These are phyloP conservation scores for Cordyceps fumosorosea DNA, from an alignment of 2,329 filamentous ascomycete genomes.

Conservation along the genomic window DNA sequence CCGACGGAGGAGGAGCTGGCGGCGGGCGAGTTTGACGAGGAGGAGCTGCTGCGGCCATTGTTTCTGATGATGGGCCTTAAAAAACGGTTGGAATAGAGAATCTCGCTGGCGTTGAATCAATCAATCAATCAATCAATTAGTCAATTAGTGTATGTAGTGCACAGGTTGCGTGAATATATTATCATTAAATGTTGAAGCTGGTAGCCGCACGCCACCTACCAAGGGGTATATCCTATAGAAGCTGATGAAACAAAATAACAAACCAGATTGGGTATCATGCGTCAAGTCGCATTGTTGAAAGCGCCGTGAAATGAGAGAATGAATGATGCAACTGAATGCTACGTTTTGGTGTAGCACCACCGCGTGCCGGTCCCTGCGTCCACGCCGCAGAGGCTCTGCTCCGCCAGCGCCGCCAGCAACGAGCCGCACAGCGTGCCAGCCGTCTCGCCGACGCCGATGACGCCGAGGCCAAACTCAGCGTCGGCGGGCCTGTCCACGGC, in stretches of 20 bases:
- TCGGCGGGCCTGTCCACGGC: constrained; percentile 15
- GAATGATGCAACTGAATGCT: not conserved
- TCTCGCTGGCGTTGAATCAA: too few species aligned
- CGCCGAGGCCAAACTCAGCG: constrained; percentile 24
- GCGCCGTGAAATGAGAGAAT: not conserved
- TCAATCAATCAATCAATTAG: too few species aligned
- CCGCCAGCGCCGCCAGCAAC: constrained; percentile 21
- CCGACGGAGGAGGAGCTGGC: constrained; percentile 24
- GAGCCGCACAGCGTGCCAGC: constrained; percentile 22
- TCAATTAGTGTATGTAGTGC: too few species aligned
- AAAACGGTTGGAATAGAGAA: constrained; percentile 1
- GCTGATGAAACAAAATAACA: not conserved
- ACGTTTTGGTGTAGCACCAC: constrained; percentile 21
- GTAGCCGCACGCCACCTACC: not conserved
- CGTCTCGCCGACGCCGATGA: constrained; percentile 24
- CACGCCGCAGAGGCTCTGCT: constrained; percentile 19
- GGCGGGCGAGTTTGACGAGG: constrained; percentile 25
- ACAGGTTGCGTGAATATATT: not conserved
- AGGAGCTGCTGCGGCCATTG: constrained; percentile 27
- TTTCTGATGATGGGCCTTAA: constrained; percentile 27
- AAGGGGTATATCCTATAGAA: constrained; percentile 7
- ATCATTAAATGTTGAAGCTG: constrained; percentile 7
- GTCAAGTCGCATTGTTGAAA: constrained; percentile 9
- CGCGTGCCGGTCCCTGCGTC: constrained; percentile 14
- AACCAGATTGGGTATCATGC: not conserved